Base-by-base conservation (phyloP, 2,329 filamentous ascomycete genomes). In the Epichloe uncinata region DNA sequence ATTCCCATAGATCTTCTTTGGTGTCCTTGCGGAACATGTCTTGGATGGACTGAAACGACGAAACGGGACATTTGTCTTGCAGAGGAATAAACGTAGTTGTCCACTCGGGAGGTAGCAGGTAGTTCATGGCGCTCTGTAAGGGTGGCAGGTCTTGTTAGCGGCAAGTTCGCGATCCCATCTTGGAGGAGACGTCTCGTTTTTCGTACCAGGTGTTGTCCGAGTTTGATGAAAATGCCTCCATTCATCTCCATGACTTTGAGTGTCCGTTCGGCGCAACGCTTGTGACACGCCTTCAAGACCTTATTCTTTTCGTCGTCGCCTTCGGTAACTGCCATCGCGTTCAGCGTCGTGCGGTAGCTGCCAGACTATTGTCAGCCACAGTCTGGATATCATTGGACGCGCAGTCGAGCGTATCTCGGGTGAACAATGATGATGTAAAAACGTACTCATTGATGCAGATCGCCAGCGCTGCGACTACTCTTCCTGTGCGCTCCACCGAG, bases 141-240 rank as follows among this genome's bases (percentile, higher is more conserved):
- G 50, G 42, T 41, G 45, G 20, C 8, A 8, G 7, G 6, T 4
- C 13, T 5, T 5, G 33, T 52, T n/a, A 52, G 43, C 36, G 9
- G 36, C 33, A 11, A 34, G 3, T 20, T 8, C n/a, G 18, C 15
- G 3, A 34, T 22, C 5, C 8, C 3, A 13, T 16, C 9, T 45
- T 8, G 22, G 5, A 26, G 41, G 5, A 16, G 7, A 44, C 11
- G 34, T 9, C 42, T 18, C 5, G 9, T 6, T 22, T 18, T 18
- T 40, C 68, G 41, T 73, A 83, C 81, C 67, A 98, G 67, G 68
- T 98, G 93, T 61, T 98, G 93, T 7, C 93, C 93, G 38, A 98
- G 73, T 69, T 98, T 98, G 65, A 98, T 97, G 60, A 97, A 98
- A 55, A 98, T 95, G 30, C 91, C 95, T 26, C 94, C 93, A 66